phyloP scores from a whole-genome alignment of 345 rosid genomes.

The Gossypium ekmanianum region DNA sequence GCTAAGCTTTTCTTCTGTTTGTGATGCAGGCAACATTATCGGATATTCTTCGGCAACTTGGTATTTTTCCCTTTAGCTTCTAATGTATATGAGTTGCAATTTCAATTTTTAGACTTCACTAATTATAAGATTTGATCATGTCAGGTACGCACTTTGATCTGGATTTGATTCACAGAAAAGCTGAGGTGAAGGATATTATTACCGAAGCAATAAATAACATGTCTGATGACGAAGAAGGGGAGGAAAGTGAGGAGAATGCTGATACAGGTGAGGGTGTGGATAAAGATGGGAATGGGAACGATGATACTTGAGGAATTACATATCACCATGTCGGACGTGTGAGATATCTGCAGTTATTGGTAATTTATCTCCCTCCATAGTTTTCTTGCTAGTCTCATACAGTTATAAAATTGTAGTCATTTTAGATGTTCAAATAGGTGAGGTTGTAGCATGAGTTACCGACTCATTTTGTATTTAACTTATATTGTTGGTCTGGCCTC shows the following conservation, averaged over 20 bases:
- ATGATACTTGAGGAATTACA: constrained; percentile 30
- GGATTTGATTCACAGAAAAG: constrained; percentile 74
- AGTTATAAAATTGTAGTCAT: constrained; percentile 13
- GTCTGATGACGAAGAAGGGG: constrained; percentile 82
- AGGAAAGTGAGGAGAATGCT: constrained; percentile 47
- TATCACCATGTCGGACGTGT: background rate
- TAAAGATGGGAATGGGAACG: constrained; percentile 35
- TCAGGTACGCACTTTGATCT: constrained; percentile 71
- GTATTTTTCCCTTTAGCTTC: constrained; percentile 36
- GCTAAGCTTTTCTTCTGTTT: constrained; percentile 12
- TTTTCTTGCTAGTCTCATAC: constrained; percentile 10
- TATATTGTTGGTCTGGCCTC: background rate
- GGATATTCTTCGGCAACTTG: constrained; percentile 78
- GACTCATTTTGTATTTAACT: constrained; percentile 12
- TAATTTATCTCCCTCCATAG: background rate
- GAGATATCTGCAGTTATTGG: constrained; percentile 22
- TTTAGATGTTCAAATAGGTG: constrained; percentile 16
- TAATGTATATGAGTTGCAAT: background rate
- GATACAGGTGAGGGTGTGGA: constrained; percentile 44
- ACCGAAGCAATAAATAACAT: constrained; percentile 85
- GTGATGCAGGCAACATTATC: constrained; percentile 82
- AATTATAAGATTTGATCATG: constrained; percentile 13
- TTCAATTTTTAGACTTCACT: background rate
- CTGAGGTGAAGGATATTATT: constrained; percentile 85
- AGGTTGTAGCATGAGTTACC: constrained; percentile 32